These are phyloP conservation scores for Oxyria digyna DNA, from an alignment of 148 eudicot species.

Conservation along the genomic window DNA sequence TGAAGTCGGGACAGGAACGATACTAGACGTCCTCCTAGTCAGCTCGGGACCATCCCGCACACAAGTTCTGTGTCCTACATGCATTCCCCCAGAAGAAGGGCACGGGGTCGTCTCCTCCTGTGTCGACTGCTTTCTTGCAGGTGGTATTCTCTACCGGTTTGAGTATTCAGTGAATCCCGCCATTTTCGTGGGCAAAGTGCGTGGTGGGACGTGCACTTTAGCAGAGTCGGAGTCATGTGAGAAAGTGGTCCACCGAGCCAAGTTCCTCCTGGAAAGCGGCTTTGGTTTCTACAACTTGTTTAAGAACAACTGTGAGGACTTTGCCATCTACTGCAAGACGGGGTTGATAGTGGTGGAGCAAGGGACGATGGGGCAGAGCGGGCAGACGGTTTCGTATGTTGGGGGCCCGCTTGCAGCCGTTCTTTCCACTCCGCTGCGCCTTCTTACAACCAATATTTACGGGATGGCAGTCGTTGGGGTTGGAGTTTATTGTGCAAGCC, in stretches of 20 bases:
- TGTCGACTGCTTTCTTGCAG: constrained; percentile 58
- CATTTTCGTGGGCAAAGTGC: constrained; percentile 60
- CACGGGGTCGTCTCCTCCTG: constrained; percentile 71
- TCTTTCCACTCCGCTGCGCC: constrained; percentile 39
- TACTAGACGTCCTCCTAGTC: constrained; percentile 49
- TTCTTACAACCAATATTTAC: constrained; percentile 44
- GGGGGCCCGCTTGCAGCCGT: constrained; percentile 76
- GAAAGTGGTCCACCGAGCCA: constrained; percentile 49
- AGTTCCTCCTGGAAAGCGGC: constrained; percentile 49
- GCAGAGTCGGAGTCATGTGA: constrained; percentile 46
- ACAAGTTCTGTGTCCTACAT: constrained; percentile 49
- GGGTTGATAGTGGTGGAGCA: constrained; percentile 52
- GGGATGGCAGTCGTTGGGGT: constrained; percentile 64
- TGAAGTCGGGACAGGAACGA: constrained; percentile 83
- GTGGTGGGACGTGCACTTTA: constrained; percentile 82
- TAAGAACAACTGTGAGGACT: constrained; percentile 76
- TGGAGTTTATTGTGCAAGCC: constrained; percentile 57
- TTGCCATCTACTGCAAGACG: constrained; percentile 76
- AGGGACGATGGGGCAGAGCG: constrained; percentile 55
- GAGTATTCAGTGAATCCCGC: constrained; percentile 55
- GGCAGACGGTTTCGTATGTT: constrained; percentile 56
- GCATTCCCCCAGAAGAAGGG: constrained; percentile 36
- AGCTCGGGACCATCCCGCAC: constrained; percentile 60
- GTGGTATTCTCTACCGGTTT: constrained; percentile 60
- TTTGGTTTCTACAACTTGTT: constrained; percentile 64